Evolutionary conservation across 1,284 basidiomycete genomes (phyloP), one percentile per base, ranked within the genome.

Genomic region (Anthracocystis panici-leucophaei): DNA sequence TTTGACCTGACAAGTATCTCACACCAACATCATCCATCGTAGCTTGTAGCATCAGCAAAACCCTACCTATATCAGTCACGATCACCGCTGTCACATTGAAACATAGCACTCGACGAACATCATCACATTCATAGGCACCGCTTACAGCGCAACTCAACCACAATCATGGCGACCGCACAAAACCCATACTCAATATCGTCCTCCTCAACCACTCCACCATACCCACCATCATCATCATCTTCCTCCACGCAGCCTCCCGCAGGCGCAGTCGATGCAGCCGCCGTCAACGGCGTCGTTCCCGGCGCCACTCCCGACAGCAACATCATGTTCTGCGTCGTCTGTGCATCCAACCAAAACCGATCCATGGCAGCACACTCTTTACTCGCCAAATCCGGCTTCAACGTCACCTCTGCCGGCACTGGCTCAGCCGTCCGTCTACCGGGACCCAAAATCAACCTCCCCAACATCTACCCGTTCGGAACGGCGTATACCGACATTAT

Each of bases 341-440:
- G 96, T 84, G 96, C 96, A 11, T 97, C 94, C 84, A 99, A 99
- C 82, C 86, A 99, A 93, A 99, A 99, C 85, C 92, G 97, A 38
- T 98, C 95, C 1, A 99, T 99, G 97, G 96, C 98, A 86, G 97
- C 94, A 0, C 97, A 99, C 85, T 90, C 91, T 81, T 93, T 97
- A 11, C 87, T 99, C 46, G 87, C 91, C 42, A 57, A 94, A 86
- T 94, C 93, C 52, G 93, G 95, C 1, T 92, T 92, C 84, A 91
- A 91, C 52, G 97, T 99, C 46, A 91, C 93, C 61, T 98, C 96
- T 1, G 95, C 91, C 9, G 97, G 97, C 9, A 99, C 97, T 52
- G 97, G 97, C 23, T 97, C 96, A 1, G 94, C 95, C 18, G 97
- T 99, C 55, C 92, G 97, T 51, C 87, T 99, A 23, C 97, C 97